Evolutionary conservation across 108 stramenopile species (phyloP).

Genomic region (Pseudonitzschia delicatissima): DNA sequence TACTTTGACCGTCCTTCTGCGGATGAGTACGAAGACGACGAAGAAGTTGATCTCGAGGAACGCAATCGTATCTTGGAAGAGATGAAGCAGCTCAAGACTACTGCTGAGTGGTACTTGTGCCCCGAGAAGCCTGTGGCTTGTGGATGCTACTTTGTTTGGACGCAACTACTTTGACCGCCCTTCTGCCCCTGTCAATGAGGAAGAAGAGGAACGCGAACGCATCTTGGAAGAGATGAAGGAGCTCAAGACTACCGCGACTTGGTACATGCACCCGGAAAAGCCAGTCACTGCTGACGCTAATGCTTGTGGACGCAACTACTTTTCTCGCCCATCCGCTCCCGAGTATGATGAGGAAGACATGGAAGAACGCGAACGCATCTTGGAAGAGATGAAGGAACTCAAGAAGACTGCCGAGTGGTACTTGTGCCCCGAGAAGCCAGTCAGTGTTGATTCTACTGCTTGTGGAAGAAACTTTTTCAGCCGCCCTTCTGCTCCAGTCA

Average conservation of each 20-base stretch:
- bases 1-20: conserved; percentile 36
- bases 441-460: conserved; percentile 28
- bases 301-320: conserved; percentile 52
- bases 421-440: conserved; percentile 31
- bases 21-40: conserved; percentile 4
- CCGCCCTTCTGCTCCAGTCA: conserved; percentile 58
- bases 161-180: conserved; percentile 61
- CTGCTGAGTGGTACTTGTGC: conserved; percentile 26
- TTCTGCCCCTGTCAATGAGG: conserved; percentile 29
- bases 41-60: conserved; percentile 8
- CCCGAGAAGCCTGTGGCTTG: conserved; percentile 32
- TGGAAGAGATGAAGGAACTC: conserved; percentile 37
- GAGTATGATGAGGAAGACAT: conserved; percentile 29
- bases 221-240: conserved; percentile 49
- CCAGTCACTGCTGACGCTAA: conserved; percentile 42
- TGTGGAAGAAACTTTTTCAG: conserved; percentile 62
- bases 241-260: conserved; percentile 47
- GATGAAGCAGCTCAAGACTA: conserved; percentile 20
- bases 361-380: conserved; percentile 40
- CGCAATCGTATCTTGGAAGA: conserved; percentile 19
- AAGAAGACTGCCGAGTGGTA: conserved; percentile 40
- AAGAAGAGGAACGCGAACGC: conserved; percentile 38
- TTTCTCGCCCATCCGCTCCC: conserved; percentile 48
- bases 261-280: conserved; percentile 59
- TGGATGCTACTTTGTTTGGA: conserved; percentile 35